These are phyloP conservation scores for Mentha longifolia DNA, from an alignment of 257 asterid genomes.

Conservation along the genomic window DNA sequence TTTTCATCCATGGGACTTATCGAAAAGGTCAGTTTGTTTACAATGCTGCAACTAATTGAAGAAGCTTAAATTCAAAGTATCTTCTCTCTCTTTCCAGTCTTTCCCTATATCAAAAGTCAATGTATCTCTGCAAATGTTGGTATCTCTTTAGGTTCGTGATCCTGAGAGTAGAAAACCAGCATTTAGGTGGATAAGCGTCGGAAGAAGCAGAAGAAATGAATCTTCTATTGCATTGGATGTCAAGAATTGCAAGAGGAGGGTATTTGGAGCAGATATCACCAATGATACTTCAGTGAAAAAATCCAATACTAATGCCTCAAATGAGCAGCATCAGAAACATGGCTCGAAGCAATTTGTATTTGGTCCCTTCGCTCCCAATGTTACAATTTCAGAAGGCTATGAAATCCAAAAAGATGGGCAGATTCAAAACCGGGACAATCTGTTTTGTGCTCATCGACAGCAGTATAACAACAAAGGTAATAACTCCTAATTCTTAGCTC, in stretches of 20 bases:
- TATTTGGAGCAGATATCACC: constrained; percentile 66
- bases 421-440: constrained; percentile 44
- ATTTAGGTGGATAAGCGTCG: constrained; percentile 63
- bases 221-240: constrained; percentile 36
- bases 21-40: constrained; percentile 61
- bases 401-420: constrained; percentile 37
- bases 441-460: constrained; percentile 50
- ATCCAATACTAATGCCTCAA: constrained; percentile 42
- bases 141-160: constrained; percentile 47
- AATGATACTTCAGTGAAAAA: constrained; percentile 48
- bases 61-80: neutral
- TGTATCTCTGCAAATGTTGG: neutral
- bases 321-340: constrained; percentile 40
- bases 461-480: constrained; percentile 65
- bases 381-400: constrained; percentile 21
- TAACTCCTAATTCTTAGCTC: constrained; percentile 27
- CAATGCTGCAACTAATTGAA: constrained; percentile 7
- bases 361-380: constrained; percentile 63
- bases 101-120: no score
- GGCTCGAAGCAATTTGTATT: constrained; percentile 42
- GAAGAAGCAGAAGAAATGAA: constrained; percentile 33
- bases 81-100: neutral
- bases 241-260: constrained; percentile 52
- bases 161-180: constrained; percentile 70
- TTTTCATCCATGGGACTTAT: constrained; percentile 63